Conservation (phyloP, 805 yeast species). For the Alloascoidea hylecoeti region DNA sequence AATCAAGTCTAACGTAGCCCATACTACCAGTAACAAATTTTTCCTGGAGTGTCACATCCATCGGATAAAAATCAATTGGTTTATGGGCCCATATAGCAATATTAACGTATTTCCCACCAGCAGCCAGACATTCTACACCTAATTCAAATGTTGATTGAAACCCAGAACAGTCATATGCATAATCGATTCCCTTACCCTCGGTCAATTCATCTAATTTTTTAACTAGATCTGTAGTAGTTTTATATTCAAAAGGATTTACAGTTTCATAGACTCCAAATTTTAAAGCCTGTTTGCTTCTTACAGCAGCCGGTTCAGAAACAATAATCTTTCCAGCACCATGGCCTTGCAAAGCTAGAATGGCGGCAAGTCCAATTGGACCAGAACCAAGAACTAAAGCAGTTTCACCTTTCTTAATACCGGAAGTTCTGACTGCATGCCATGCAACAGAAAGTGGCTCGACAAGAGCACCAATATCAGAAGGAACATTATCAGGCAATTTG, state of each 20-base stretch:
- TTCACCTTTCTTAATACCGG: constrained; percentile 25
- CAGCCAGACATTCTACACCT: constrained; percentile 31
- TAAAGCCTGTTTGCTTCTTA: constrained; percentile 24
- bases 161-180: constrained; percentile 41
- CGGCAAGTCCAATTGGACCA: constrained; percentile 40
- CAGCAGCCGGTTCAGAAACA: constrained; percentile 33
- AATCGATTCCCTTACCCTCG: constrained; percentile 29
- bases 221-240: constrained; percentile 21
- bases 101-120: constrained; percentile 45
- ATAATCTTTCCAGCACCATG: constrained; percentile 27
- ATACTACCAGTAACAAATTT: constrained; percentile 44
- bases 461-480: constrained; percentile 33
- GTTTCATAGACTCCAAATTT: constrained; percentile 19
- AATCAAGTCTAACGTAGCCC: constrained; percentile 41
- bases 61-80: constrained; percentile 34
- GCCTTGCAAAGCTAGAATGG: constrained; percentile 35
- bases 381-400: constrained; percentile 36
- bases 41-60: constrained; percentile 41
- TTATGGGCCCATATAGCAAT: constrained; percentile 52
- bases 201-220: constrained; percentile 22
- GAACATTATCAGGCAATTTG: constrained; percentile 25
- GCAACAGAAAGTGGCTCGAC: constrained; percentile 46
- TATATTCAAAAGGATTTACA: constrained; percentile 30
- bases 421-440: constrained; percentile 38
- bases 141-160: constrained; percentile 36